Conservation (phyloP, 257 asterid genomes). For the Nicotiana otophora region DNA sequence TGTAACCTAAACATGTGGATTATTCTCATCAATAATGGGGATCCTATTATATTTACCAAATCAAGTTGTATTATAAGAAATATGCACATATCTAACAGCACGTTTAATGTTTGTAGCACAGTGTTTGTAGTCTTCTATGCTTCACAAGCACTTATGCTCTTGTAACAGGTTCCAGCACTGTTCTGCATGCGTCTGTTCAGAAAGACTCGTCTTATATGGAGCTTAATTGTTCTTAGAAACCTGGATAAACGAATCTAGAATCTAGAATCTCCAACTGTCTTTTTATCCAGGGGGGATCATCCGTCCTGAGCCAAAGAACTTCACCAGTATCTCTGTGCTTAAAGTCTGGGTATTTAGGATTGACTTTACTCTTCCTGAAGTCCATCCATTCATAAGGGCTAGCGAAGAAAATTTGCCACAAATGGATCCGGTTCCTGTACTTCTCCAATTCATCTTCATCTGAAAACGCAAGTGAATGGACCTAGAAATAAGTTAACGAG, state of each 20-base stretch:
- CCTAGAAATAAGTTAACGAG: not conserved
- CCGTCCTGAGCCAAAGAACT: conserved; percentile 51
- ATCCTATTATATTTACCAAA: conserved; percentile 5
- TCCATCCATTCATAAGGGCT: conserved; percentile 83
- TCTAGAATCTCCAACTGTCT: conserved; percentile 55
- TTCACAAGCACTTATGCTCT: not conserved
- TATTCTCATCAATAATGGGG: not conserved
- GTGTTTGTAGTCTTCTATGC: too few species aligned
- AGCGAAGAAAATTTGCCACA: conserved; percentile 79
- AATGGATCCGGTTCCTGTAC: conserved; percentile 43
- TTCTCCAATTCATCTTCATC: conserved; percentile 34
- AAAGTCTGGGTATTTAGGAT: conserved; percentile 55
- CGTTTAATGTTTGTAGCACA: not conserved
- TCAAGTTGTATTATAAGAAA: not conserved
- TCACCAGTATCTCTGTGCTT: conserved; percentile 71
- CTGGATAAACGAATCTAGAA: conserved; percentile 30
- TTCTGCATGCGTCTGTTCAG: not conserved
- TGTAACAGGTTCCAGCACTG: not conserved
- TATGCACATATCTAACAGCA: not conserved
- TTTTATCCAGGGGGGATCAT: conserved; percentile 83
- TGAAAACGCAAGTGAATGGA: conserved; percentile 12
- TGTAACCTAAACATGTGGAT: not conserved
- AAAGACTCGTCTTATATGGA: not conserved
- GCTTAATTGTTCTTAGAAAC: not conserved
- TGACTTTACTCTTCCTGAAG: conserved; percentile 37